Conservation (phyloP, 305 asterid species). For the Ajuga reptans region DNA sequence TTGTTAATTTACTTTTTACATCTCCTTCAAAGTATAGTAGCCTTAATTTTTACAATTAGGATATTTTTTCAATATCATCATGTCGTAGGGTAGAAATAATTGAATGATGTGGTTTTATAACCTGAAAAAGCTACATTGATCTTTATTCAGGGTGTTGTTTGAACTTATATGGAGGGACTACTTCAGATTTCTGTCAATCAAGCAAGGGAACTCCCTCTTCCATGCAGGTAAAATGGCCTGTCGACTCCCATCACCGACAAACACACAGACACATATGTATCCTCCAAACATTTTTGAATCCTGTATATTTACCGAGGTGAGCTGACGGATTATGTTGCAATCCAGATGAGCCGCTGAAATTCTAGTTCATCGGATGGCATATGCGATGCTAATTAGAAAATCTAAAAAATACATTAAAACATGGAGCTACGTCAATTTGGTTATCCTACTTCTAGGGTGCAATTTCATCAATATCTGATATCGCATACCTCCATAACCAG, state of each 20-base stretch:
- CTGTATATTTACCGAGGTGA: not conserved
- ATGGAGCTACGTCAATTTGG: not conserved
- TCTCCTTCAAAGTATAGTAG: not conserved
- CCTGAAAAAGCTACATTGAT: not conserved
- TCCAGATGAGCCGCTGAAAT: not conserved
- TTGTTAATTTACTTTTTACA: not conserved
- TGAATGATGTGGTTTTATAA: not conserved
- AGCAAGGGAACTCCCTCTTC: slow-evolving; percentile 70
- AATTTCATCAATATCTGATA: not conserved
- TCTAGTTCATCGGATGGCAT: not conserved
- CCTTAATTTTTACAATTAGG: not conserved
- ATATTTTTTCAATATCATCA: not conserved
- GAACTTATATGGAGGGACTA: slow-evolving; percentile 97
- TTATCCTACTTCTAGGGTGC: not conserved
- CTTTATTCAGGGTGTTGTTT: slow-evolving; percentile 67
- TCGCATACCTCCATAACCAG: not conserved
- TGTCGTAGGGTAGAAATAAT: not conserved
- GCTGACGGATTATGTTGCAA: not conserved
- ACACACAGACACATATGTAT: no score
- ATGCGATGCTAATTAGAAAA: not conserved
- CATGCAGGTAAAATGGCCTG: slow-evolving; percentile 43
- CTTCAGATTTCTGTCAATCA: slow-evolving; percentile 79
- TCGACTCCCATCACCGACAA: not conserved
- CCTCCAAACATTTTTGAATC: not conserved
- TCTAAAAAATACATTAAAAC: not conserved